Evolutionary conservation across 2,329 filamentous ascomycete species (phyloP).

Genomic region (Samsoniella hepiali): DNA sequence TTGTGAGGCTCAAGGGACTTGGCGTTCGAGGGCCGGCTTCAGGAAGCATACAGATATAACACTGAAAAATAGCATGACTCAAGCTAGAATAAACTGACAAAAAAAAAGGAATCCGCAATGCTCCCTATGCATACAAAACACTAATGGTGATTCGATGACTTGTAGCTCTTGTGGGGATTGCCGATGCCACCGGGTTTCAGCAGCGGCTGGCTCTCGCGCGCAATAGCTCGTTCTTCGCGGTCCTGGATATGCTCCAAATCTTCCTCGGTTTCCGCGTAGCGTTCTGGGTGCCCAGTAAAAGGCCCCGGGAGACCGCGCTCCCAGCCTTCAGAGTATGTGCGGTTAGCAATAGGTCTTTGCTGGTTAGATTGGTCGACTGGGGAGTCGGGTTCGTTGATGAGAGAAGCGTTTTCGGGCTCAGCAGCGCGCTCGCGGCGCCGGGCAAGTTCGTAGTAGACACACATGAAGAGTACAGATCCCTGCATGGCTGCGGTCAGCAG

Average conservation of each 20-base stretch:
- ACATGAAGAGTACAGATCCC: constrained; percentile 75
- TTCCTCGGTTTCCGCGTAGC: constrained; percentile 50
- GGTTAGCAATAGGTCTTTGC: constrained; percentile 37
- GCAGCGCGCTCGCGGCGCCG: constrained; percentile 33
- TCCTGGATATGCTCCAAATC: constrained; percentile 49
- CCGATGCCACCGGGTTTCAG: constrained; percentile 50
- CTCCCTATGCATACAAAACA: background rate
- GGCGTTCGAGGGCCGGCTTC: background rate
- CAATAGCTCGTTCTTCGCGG: constrained; percentile 49
- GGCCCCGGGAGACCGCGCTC: constrained; percentile 50
- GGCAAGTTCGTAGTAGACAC: constrained; percentile 68
- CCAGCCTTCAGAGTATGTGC: constrained; percentile 49
- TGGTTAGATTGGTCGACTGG: constrained; percentile 28
- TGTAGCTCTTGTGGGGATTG: constrained; percentile 41
- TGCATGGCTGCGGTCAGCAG: constrained; percentile 83
- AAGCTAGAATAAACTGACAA: constrained; percentile 10
- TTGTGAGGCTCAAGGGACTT: background rate
- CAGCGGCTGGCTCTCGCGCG: constrained; percentile 48
- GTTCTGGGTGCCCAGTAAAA: constrained; percentile 51
- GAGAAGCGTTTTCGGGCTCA: constrained; percentile 21
- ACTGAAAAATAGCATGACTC: background rate
- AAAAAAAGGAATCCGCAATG: background rate
- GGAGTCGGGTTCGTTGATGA: constrained; percentile 28
- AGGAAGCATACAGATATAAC: background rate
- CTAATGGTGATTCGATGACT: constrained; percentile 23